These are phyloP conservation scores for Helotiales sp. DNA, from an alignment of 2,329 filamentous ascomycete genomes.

Conservation along the genomic window DNA sequence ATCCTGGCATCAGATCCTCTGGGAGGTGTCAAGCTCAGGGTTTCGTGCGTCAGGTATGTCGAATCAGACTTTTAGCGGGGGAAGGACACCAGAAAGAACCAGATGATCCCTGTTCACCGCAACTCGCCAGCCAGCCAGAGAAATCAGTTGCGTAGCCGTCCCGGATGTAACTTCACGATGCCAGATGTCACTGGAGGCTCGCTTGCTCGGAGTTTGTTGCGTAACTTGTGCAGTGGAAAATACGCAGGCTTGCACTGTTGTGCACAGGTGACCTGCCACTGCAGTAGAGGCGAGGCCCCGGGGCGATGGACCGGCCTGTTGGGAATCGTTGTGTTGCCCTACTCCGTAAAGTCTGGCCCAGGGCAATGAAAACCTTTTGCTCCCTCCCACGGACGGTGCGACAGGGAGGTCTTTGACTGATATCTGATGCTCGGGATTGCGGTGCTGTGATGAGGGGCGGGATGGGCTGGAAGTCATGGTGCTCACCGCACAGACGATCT, in stretches of 20 bases:
- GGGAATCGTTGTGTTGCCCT: neutral
- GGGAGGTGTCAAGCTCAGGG: conserved; percentile 14
- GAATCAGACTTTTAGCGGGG: conserved; percentile 9
- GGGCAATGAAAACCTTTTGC: neutral
- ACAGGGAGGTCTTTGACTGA: conserved; percentile 6
- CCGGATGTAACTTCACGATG: conserved; percentile 15
- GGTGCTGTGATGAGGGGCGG: conserved; percentile 9
- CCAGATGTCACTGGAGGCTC: conserved; percentile 15
- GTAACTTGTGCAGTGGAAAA: neutral
- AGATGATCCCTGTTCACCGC: conserved; percentile 9
- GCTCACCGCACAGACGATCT: conserved; percentile 17
- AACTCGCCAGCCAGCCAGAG: conserved; percentile 6
- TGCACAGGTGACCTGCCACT: conserved; percentile 1
- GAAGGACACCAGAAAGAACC: conserved; percentile 4
- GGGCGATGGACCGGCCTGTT: conserved; percentile 15
- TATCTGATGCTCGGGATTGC: conserved; percentile 3
- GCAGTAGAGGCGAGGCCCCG: neutral
- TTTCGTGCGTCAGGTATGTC: conserved; percentile 16
- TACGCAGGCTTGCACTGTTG: conserved; percentile 2
- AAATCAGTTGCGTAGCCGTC: neutral
- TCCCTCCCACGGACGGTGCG: neutral
- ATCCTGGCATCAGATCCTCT: conserved; percentile 32
- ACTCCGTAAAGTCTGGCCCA: neutral
- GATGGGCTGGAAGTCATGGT: conserved; percentile 13
- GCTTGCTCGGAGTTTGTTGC: neutral